Conservation (phyloP, 2,329 filamentous ascomycete genomes). For the Trichoderma breve region DNA sequence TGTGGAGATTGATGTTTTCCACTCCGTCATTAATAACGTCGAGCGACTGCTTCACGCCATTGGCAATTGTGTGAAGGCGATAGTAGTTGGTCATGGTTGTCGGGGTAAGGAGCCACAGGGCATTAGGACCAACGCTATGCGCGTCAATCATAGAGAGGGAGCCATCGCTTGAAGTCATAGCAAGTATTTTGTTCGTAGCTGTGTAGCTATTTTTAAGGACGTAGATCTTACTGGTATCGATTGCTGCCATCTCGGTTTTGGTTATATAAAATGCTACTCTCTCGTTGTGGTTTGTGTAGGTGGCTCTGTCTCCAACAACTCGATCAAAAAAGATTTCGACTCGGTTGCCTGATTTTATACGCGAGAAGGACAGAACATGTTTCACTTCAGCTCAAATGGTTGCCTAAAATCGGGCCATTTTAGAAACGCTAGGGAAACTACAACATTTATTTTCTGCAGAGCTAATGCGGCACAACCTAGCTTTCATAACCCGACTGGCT, state of each 20-base stretch:
- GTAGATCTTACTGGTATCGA: neutral
- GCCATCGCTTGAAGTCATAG: neutral
- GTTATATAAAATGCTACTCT: neutral
- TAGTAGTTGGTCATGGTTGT: neutral
- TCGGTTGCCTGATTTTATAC: neutral
- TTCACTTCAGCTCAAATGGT: neutral
- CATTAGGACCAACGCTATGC: neutral
- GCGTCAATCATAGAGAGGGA: neutral
- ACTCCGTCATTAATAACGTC: slow-evolving; percentile 4
- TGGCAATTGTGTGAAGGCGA: neutral
- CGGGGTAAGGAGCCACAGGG: neutral
- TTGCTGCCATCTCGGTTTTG: slow-evolving; percentile 13
- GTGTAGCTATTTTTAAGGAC: neutral
- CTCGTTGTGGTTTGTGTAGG: neutral
- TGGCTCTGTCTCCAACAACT: neutral
- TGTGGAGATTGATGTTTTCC: neutral
- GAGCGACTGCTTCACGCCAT: neutral
- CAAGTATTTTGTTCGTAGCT: neutral
- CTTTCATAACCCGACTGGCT: neutral
- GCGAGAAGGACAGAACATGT: neutral
- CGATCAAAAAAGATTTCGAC: neutral
- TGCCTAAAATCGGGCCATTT: neutral
- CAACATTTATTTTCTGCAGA: neutral
- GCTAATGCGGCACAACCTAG: neutral
- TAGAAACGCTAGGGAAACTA: neutral